Evolutionary conservation across 2,329 filamentous ascomycete genomes (phyloP).

Genomic region (Colletotrichum tamarilloi): DNA sequence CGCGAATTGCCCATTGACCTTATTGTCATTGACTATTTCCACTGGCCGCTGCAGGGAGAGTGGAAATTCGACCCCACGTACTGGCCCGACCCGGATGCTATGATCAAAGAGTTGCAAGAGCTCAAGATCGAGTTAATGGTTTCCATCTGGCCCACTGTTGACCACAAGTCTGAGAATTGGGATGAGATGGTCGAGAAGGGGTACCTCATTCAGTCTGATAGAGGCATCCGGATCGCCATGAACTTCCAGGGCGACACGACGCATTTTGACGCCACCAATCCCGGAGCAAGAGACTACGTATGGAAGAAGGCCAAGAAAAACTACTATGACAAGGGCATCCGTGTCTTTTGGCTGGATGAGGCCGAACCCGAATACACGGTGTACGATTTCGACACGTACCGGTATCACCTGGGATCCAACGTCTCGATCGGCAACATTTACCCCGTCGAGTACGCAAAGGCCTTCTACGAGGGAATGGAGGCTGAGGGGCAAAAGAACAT

Average conservation of each 20-base stretch:
- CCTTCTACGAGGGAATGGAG: conserved; percentile 69
- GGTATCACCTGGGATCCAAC: conserved; percentile 60
- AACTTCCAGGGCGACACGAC: conserved; percentile 69
- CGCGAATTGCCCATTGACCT: conserved; percentile 67
- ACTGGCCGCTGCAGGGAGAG: conserved; percentile 73
- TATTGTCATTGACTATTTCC: conserved; percentile 73
- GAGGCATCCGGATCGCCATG: conserved; percentile 68
- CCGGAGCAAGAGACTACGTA: conserved; percentile 66
- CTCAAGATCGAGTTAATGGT: conserved; percentile 75
- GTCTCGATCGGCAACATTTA: conserved; percentile 67
- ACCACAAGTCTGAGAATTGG: conserved; percentile 45
- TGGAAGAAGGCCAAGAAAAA: conserved; percentile 70
- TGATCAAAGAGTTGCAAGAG: conserved; percentile 69
- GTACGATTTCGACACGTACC: conserved; percentile 76
- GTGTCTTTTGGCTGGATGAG: conserved; percentile 76
- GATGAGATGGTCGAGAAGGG: conserved; percentile 54
- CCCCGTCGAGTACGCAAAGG: conserved; percentile 66
- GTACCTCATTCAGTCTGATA: conserved; percentile 68
- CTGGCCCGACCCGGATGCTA: conserved; percentile 74
- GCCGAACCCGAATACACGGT: conserved; percentile 73
- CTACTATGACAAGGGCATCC: conserved; percentile 72
- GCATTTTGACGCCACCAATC: conserved; percentile 74
- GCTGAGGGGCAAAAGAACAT: conserved; percentile 64
- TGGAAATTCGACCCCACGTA: conserved; percentile 74
- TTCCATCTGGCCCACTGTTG: conserved; percentile 72